Percentiles rank a stretch among this genome's conserved stretches.
phyloP scores from a whole-genome alignment of 371 early-diverging fungal species.

The Sporodiniella umbellata region DNA sequence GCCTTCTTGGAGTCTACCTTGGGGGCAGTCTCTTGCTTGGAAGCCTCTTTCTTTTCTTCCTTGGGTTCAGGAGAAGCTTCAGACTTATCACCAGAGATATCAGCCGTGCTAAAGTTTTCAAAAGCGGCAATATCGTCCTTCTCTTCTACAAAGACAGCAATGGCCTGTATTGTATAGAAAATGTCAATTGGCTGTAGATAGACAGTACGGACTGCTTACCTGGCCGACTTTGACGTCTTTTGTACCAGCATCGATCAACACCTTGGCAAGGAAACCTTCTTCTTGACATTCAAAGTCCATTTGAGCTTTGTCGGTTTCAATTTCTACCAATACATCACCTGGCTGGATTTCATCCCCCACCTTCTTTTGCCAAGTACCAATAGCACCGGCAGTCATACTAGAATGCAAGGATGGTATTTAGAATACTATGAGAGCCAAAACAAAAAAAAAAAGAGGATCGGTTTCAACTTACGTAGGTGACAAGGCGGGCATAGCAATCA shows the following conservation, averaged over 20 bases:
- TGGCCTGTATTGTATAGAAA: conserved; percentile 75
- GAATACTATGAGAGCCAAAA: not conserved
- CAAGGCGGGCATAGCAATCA: conserved; percentile 96
- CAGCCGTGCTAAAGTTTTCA: conserved; percentile 68
- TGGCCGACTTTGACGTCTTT: conserved; percentile 84
- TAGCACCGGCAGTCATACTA: conserved; percentile 94
- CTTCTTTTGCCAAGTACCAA: conserved; percentile 94
- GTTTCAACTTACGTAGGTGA: conserved; percentile 79
- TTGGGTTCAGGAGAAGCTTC: conserved; percentile 30
- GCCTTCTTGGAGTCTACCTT: conserved; percentile 11
- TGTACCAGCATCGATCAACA: conserved; percentile 78
- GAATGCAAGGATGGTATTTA: not conserved
- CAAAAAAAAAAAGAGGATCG: not conserved
- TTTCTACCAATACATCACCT: conserved; percentile 97
- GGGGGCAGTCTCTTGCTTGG: conserved; percentile 25
- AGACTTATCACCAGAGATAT: conserved; percentile 44
- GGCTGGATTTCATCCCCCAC: conserved; percentile 90
- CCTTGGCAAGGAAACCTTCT: conserved; percentile 95
- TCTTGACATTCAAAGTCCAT: conserved; percentile 99
- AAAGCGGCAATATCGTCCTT: conserved; percentile 85
- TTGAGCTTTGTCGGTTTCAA: conserved; percentile 99
- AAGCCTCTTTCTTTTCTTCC: conserved; percentile 3
- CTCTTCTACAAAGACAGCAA: conserved; percentile 91
- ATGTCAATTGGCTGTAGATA: no score
- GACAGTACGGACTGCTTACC: no score